Evolutionary conservation across 2,329 filamentous ascomycete genomes (phyloP).

Genomic region (Ophiognomonia clavigignenti-juglandacearum): DNA sequence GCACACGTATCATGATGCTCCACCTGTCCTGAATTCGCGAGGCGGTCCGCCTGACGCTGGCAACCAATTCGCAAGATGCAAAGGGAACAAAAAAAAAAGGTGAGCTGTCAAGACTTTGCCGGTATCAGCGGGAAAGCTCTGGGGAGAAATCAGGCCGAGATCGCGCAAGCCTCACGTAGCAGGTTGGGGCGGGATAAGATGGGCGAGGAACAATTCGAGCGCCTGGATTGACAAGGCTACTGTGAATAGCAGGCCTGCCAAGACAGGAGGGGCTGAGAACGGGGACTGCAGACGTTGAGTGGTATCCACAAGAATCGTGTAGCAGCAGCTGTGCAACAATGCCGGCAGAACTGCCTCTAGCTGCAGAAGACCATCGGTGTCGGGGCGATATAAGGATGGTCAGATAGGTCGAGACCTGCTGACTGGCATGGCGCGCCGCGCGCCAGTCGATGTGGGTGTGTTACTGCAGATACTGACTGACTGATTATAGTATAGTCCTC

Average conservation of each 20-base stretch:
- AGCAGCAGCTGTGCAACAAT: conserved; percentile 6
- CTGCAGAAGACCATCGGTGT: neutral
- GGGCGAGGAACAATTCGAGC: neutral
- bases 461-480: no score
- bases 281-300: conserved; percentile 8
- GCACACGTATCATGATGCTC: no score
- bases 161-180: neutral
- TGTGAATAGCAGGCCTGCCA: no score
- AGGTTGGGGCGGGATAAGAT: neutral
- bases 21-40: no score
- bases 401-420: neutral
- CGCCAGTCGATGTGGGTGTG: no score
- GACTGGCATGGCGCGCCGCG: no score
- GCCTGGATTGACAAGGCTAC: no score
- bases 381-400: no score
- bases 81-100: neutral
- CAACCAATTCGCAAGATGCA: neutral
- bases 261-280: neutral
- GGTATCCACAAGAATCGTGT: neutral
- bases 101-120: neutral
- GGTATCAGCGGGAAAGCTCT: neutral
- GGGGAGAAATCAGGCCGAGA: neutral
- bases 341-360: conserved; percentile 10
- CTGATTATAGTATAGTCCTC: no score
- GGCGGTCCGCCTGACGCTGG: no score